Evolutionary conservation across 345 rosid genomes (phyloP), one percentile per base, ranked within the genome.

Genomic region (Eucalyptus fibrosa): DNA sequence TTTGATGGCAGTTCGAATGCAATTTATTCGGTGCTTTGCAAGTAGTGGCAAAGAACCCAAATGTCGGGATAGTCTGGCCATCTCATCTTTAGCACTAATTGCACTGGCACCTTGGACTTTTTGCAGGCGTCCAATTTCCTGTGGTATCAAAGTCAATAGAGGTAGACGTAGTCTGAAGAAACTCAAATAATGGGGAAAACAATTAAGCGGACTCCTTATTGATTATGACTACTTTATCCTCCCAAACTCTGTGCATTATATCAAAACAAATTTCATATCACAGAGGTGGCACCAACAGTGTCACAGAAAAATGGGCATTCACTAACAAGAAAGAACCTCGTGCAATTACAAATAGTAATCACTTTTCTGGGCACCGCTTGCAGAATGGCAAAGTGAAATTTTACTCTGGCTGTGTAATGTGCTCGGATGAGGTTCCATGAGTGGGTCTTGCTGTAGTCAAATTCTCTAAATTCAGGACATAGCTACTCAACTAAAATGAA

Each of bases 21-120:
- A 98, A 91, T 96, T 97, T 93, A 98, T 97, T 28, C 99, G 93
- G 93, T 98, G 99, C 92, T 97, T 97, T 87, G 99, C 98, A 56
- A 94, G 96, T 89, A 98, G 95, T 50, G 99, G 98, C 86, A 97
- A 92, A 80, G 99, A 98, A 87, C 96, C 96, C 86, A 98, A 92
- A 92, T 97, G 99, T 82, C 99, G 95, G 19, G 99, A 95, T 50
- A 98, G 93, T 91, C 99, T 95, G 9, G 97, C 99, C 98, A 98
- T 97, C 96, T 98, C 99, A 86, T 96, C 99, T 91, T 97, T 98
- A 88, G 99, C 99, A 45, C 99, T 96, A 47, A 98, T 89, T 26
- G 99, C 97, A 87, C 96, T 97, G 13, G 99, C 96, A 21, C 99
- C 99, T 88, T 95, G 99, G 45, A 97, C 99, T 92, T 89, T 96